A percentile compares a stretch with the other conserved stretches of the same genome.
phyloP scores from a whole-genome alignment of 352 stramenopile species.

The Pythium vanterpoolii region DNA sequence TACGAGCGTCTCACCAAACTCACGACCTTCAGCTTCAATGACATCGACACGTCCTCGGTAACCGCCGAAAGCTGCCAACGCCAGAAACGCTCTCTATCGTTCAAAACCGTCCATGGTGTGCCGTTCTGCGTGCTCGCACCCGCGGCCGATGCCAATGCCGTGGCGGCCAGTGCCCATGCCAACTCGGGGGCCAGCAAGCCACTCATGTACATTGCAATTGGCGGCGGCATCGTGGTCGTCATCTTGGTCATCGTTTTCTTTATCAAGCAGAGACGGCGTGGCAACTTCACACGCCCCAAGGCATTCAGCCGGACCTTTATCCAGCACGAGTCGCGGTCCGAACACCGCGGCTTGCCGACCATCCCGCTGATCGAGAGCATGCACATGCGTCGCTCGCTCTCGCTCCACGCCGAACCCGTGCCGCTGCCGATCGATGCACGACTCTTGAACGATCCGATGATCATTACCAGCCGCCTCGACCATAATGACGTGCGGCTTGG shows the following conservation, averaged over 20 bases:
- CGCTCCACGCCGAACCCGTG: neutral
- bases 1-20: neutral
- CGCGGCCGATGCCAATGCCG: neutral
- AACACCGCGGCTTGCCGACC: neutral
- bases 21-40: neutral
- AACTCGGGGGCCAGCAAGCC: neutral
- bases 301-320: neutral
- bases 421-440: conserved; percentile 28
- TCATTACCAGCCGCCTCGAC: conserved; percentile 51
- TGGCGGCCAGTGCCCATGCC: neutral
- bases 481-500: conserved; percentile 53
- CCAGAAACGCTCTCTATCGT: neutral
- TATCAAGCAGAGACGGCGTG: neutral
- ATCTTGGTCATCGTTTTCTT: neutral
- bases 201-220: neutral
- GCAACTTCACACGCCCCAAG: neutral
- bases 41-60: neutral
- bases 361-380: neutral
- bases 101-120: neutral
- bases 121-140: neutral
- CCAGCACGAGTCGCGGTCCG: neutral
- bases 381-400: neutral
- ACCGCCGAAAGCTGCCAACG: neutral
- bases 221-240: neutral
- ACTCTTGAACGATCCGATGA: conserved; percentile 51